Evolutionary conservation across 2,329 filamentous ascomycete species (phyloP).

Genomic region (Chaetomiaceae sp.): DNA sequence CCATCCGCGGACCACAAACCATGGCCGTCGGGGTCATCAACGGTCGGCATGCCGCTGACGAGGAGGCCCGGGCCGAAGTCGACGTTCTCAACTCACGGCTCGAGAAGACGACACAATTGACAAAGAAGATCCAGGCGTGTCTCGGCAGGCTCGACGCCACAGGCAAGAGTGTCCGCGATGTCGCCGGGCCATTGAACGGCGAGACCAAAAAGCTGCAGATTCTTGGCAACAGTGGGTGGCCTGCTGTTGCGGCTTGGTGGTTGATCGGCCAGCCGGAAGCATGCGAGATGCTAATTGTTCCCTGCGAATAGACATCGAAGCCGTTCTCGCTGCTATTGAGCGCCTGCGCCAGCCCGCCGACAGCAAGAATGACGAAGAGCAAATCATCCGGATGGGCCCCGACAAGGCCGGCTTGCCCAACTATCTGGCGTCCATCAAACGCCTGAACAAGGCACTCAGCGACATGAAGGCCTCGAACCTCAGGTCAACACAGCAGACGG

Average conservation of each 20-base stretch:
- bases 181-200: slow-evolving; percentile 85
- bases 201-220: slow-evolving; percentile 87
- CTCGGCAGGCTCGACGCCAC: slow-evolving; percentile 79
- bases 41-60: slow-evolving; percentile 52
- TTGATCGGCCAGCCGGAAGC: too few relatives aligned
- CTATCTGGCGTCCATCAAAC: slow-evolving; percentile 85
- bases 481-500: slow-evolving; percentile 84
- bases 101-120: slow-evolving; percentile 88
- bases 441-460: slow-evolving; percentile 75
- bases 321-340: slow-evolving; percentile 80
- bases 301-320: slow-evolving; percentile 66
- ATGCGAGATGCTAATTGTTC: neutral
- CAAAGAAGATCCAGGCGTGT: slow-evolving; percentile 91
- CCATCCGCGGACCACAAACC: slow-evolving; percentile 5
- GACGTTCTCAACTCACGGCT: slow-evolving; percentile 69
- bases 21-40: slow-evolving; percentile 51
- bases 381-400: slow-evolving; percentile 83
- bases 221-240: slow-evolving; percentile 67
- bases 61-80: slow-evolving; percentile 65
- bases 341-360: slow-evolving; percentile 85
- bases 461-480: slow-evolving; percentile 90
- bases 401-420: slow-evolving; percentile 75
- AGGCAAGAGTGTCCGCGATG: slow-evolving; percentile 85
- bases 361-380: slow-evolving; percentile 86
- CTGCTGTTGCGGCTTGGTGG: neutral